Evolutionary conservation across 148 eudicot genomes (phyloP), one percentile per base, ranked within the genome.

Genomic region (Chenopodium suecicum): DNA sequence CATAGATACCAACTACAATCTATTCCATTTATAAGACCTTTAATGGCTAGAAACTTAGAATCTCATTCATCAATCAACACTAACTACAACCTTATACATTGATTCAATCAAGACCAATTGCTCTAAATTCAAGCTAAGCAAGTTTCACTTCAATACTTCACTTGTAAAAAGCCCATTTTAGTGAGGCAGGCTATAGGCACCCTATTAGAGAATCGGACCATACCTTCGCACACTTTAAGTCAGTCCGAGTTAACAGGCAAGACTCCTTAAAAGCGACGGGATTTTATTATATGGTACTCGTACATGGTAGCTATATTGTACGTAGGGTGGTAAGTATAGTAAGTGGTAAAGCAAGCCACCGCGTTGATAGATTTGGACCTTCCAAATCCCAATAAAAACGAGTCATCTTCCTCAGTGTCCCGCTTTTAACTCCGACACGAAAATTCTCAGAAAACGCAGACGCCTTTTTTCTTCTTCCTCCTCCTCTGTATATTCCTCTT

Each of bases 371-470:
- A 66, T 66, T 70, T 20, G 74, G 74, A 70, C 74, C n/a, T 46
- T 14, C 16, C n/a, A 17, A 44, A 7, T 46, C 29, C 17, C n/a
- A 17, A 44, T 44, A 50, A 9, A 48, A 74, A 74, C 37, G 34
- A 48, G 22, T 50, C 41, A 13, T 19, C 48, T 77, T 77, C 20
- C 1, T 12, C 79, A 77, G 22, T 77, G 71, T 64, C 79, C 79
- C 79, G 47, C 31, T 2, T 62, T 62, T 29, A 70, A 76, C 79
- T 62, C 25, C 29, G 8, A 19, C 71, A 64, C 32, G 4, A 79
- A 68, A 47, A 67, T 3, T n/a, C 74, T 1, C 9, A 44, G 20
- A 64, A 64, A 25, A 16, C 17, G 20, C 62, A 17, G 62, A 56
- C 58, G 47, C 11, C 52, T 27, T 48, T 50, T 27, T 48, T 50